Conservation (phyloP, 192 early-diverging fungal species). For the Diversispora eburnea region DNA sequence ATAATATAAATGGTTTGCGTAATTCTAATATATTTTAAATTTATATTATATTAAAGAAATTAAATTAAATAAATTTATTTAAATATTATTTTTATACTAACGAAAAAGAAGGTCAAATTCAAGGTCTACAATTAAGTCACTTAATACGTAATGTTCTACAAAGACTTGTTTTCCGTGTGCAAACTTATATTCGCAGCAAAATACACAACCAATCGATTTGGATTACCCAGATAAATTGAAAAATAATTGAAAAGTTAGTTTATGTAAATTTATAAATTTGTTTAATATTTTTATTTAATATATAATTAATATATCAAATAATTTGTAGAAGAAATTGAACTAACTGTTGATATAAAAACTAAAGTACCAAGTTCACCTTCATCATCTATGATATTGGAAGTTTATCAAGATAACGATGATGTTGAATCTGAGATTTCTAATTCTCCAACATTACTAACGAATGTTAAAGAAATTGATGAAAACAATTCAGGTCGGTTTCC, state of each 20-base stretch:
- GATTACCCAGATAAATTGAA: slow-evolving; percentile 40
- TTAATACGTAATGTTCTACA: slow-evolving; percentile 77
- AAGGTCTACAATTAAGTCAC: slow-evolving; percentile 57
- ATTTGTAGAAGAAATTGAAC: neutral
- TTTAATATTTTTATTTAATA: neutral
- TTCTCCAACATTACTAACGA: slow-evolving; percentile 32
- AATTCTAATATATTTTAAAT: neutral
- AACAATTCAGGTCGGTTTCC: slow-evolving; percentile 70
- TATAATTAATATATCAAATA: no score
- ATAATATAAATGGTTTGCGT: slow-evolving; percentile 14
- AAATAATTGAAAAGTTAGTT: slow-evolving; percentile 29
- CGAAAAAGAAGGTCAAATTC: slow-evolving; percentile 41
- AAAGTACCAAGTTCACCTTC: neutral
- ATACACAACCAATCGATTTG: slow-evolving; percentile 71
- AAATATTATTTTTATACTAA: neutral
- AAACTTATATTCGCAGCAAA: slow-evolving; percentile 72
- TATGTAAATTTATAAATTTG: neutral
- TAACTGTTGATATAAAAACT: neutral
- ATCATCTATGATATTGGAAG: slow-evolving; percentile 8
- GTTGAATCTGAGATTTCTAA: slow-evolving; percentile 22
- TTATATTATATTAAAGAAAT: slow-evolving; percentile 33
- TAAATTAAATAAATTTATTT: slow-evolving; percentile 19
- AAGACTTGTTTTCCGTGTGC: slow-evolving; percentile 82
- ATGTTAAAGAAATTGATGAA: slow-evolving; percentile 35
- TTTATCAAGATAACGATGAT: slow-evolving; percentile 23